phyloP scores from a whole-genome alignment of 768 basidiomycete species.

The Daedalea quercina region DNA sequence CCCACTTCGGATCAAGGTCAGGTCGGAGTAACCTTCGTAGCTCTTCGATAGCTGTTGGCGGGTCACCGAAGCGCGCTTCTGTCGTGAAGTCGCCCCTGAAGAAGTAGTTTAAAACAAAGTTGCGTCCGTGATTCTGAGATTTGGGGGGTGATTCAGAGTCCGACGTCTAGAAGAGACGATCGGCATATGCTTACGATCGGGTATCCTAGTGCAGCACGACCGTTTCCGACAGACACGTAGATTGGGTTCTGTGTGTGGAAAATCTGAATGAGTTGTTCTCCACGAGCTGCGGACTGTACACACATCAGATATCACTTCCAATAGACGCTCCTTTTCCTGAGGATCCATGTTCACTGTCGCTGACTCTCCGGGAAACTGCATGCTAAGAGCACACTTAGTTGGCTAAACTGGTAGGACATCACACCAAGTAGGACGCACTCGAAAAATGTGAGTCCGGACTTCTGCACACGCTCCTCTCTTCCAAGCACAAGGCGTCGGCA shows the following conservation, averaged over 20 bases:
- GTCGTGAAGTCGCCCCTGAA: constrained; percentile 12
- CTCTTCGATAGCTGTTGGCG: background rate
- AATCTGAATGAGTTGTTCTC: background rate
- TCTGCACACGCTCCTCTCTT: constrained; percentile 3
- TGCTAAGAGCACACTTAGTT: no score
- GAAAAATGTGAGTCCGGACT: constrained; percentile 20
- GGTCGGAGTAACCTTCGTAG: background rate
- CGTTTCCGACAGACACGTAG: constrained; percentile 7
- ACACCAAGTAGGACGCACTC: constrained; percentile 16
- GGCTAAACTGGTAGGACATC: no score
- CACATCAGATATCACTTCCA: no score
- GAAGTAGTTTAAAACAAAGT: constrained; percentile 16
- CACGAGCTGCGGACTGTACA: no score
- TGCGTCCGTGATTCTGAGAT: constrained; percentile 8
- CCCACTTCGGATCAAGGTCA: background rate
- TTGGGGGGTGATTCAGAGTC: no score
- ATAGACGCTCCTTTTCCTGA: background rate
- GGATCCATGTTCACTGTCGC: no score
- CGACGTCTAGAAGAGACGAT: no score
- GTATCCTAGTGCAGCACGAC: constrained; percentile 3
- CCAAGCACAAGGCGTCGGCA: constrained; percentile 15
- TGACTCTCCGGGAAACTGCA: no score
- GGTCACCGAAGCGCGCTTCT: constrained; percentile 7
- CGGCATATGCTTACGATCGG: constrained; percentile 5
- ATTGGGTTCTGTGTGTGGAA: background rate